Conservation (phyloP, 208 protist species). For the Trypanosoma melophagium region DNA sequence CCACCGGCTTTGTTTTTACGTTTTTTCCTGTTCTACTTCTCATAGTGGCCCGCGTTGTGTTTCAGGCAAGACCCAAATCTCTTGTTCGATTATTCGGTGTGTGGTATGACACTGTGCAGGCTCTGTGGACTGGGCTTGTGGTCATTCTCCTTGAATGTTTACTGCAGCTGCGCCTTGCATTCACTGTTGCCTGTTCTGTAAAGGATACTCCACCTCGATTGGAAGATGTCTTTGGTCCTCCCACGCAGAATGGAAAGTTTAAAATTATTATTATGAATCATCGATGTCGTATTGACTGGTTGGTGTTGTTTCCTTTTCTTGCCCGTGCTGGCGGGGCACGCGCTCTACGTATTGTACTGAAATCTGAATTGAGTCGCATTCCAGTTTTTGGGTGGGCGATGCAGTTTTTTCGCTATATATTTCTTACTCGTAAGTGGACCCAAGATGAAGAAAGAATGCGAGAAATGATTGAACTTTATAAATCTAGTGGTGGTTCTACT, state of each 20-base stretch:
- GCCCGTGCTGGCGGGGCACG: constrained; percentile 24
- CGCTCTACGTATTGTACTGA: constrained; percentile 71
- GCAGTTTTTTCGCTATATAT: constrained; percentile 82
- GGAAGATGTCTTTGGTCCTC: background rate
- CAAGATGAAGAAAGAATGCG: constrained; percentile 64
- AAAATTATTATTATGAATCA: constrained; percentile 90
- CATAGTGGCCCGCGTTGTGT: constrained; percentile 32
- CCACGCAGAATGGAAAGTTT: constrained; percentile 41
- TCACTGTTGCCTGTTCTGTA: constrained; percentile 44
- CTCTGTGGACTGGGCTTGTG: constrained; percentile 49
- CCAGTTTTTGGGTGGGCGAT: constrained; percentile 78
- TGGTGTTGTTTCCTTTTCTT: constrained; percentile 47
- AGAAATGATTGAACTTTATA: constrained; percentile 55
- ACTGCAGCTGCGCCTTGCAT: constrained; percentile 52
- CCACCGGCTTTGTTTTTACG: constrained; percentile 25
- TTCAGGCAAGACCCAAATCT: constrained; percentile 18
- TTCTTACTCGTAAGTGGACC: constrained; percentile 80
- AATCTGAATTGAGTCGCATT: constrained; percentile 48
- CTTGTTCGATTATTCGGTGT: constrained; percentile 31
- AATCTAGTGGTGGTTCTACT: constrained; percentile 32
- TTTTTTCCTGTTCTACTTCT: constrained; percentile 30
- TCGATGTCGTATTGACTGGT: constrained; percentile 75
- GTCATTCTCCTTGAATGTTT: constrained; percentile 49
- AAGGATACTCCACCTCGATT: background rate
- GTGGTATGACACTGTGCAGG: constrained; percentile 37